A percentile compares a stretch with the other conserved stretches of the same genome.
These are phyloP conservation scores for Lyophyllum atratum DNA, from an alignment of 768 basidiomycete genomes.

Conservation along the genomic window DNA sequence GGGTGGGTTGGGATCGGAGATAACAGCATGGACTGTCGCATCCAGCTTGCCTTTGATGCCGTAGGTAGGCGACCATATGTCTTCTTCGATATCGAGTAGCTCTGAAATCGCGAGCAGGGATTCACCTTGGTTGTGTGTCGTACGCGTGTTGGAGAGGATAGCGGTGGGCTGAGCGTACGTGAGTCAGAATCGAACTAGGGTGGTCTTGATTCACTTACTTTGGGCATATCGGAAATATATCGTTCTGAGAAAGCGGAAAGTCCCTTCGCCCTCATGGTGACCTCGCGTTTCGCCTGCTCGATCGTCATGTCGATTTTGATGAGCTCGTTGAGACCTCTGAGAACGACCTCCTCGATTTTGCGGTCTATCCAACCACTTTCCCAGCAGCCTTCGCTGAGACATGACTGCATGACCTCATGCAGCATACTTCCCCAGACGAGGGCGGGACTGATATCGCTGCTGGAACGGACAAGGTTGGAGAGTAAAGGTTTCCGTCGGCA, in stretches of 20 bases:
- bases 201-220: conserved; percentile 41
- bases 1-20: conserved; percentile 46
- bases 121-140: conserved; percentile 42
- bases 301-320: conserved; percentile 59
- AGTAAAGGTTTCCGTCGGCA: conserved; percentile 90
- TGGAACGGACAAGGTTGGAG: conserved; percentile 58
- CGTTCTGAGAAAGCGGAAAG: conserved; percentile 62
- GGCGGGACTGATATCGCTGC: conserved; percentile 62
- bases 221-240: conserved; percentile 66
- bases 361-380: conserved; percentile 61
- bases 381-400: conserved; percentile 64
- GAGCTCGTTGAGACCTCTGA: conserved; percentile 58
- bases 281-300: conserved; percentile 66
- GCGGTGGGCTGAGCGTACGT: conserved; percentile 54
- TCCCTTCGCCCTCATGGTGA: conserved; percentile 63
- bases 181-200: not conserved
- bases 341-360: conserved; percentile 57
- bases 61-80: conserved; percentile 95
- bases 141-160: conserved; percentile 66
- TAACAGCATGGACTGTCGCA: conserved; percentile 74
- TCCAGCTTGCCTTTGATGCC: conserved; percentile 97
- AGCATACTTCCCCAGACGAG: conserved; percentile 92
- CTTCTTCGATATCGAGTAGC: conserved; percentile 90
- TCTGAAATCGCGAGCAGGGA: conserved; percentile 72
- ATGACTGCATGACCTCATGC: conserved; percentile 88